Evolutionary conservation across 2,329 filamentous ascomycete genomes (phyloP), one percentile per base, ranked within the genome.

Genomic region (Pseudocercospora pini-densiflorae): DNA sequence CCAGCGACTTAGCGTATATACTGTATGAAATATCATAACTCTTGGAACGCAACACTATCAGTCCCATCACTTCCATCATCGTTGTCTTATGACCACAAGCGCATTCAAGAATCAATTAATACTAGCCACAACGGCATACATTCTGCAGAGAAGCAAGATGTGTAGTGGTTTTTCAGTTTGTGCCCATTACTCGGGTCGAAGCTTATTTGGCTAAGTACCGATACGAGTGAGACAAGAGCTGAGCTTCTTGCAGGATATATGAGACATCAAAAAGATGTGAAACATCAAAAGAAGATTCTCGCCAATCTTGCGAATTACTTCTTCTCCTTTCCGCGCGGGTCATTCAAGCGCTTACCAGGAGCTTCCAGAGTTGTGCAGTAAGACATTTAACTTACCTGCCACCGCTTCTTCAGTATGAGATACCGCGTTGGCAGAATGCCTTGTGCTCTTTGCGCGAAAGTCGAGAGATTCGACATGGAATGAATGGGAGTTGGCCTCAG

Each of bases 1-100:
- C 31, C 9, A 36, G 55, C 55, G 33, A 14, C 21, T 21, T 40
- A 58, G 55, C 55, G 55, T 58, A 58, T 36, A 40, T 43, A 58
- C 7, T 43, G 10, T 43, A n/a, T 40, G 14, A 23, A 36, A 21
- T 40, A 7, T 19, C 40, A 43, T 9, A n/a, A 16, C 40, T 43
- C 40, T 43, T 57, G 53, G 23, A 58, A 43, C 12, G 33, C 12
- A 58, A 2, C 5, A 27, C 24, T 27, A 27, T 27, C 24, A 27
- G 24, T 27, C 24, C 24, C 24, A 27, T 5, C 24, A 27, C 24
- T 27, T 27, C 24, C 24, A 3, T 5, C 24, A 27, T 27, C 24
- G 5, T 27, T 27, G 24, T 27, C 24, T 27, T 27, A 27, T 5
- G 24, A 27, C 5, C 24, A 5, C 24, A 5, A 27, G 2, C 24